These are phyloP conservation scores for Cyberlindnera euphorbiiphila DNA, from an alignment of 805 yeast genomes.

Conservation along the genomic window DNA sequence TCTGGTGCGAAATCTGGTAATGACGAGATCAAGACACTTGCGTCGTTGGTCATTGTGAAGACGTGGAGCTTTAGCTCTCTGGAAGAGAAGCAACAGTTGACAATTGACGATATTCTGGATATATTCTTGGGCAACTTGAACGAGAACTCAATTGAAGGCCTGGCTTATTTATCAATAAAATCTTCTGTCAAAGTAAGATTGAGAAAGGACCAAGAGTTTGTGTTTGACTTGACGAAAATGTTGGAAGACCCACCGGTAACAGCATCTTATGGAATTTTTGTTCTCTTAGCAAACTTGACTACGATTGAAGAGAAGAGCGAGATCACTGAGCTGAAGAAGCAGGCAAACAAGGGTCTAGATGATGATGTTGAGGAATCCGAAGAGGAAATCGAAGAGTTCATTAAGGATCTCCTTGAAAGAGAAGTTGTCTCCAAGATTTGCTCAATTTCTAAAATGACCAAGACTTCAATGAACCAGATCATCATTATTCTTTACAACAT, in stretches of 20 bases:
- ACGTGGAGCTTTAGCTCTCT: slow-evolving; percentile 43
- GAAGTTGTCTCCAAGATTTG: slow-evolving; percentile 15
- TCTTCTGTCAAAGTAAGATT: slow-evolving; percentile 33
- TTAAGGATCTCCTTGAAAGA: slow-evolving; percentile 24
- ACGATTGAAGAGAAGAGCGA: slow-evolving; percentile 25
- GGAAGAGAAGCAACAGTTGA: slow-evolving; percentile 31
- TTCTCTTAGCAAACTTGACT: slow-evolving; percentile 33
- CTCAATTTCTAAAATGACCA: slow-evolving; percentile 18
- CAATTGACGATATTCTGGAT: slow-evolving; percentile 32
- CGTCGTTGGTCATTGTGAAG: slow-evolving; percentile 49
- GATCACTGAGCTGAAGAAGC: slow-evolving; percentile 29
- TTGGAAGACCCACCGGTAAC: slow-evolving; percentile 18
- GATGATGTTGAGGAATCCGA: slow-evolving; percentile 18
- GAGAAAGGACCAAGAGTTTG: slow-evolving; percentile 35
- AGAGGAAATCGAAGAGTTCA: slow-evolving; percentile 19
- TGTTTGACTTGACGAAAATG: slow-evolving; percentile 29
- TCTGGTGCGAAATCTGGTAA: slow-evolving; percentile 30
- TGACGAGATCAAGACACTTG: slow-evolving; percentile 29
- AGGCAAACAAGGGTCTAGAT: slow-evolving; percentile 29
- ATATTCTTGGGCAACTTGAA: slow-evolving; percentile 25
- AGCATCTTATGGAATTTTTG: slow-evolving; percentile 31
- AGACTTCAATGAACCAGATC: slow-evolving; percentile 26
- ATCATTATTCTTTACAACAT: slow-evolving; percentile 32
- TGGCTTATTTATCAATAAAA: slow-evolving; percentile 47
- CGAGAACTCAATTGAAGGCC: slow-evolving; percentile 38